Base-by-base conservation (phyloP, 2,329 filamentous ascomycete genomes). In the Sporothrix curviconia region DNA sequence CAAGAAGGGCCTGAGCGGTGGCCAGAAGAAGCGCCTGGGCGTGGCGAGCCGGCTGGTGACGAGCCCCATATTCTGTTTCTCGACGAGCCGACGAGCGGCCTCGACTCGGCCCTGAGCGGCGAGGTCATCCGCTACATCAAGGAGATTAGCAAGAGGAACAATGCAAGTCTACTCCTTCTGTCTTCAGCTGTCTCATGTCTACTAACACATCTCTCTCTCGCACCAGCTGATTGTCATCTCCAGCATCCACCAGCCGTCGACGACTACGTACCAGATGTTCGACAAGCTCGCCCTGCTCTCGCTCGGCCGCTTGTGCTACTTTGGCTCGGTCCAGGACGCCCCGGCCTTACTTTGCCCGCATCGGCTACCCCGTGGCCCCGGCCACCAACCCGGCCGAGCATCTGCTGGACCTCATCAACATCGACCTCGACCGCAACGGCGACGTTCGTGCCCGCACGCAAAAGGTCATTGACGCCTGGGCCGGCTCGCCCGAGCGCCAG, bases 211-310 rank as follows among this genome's bases (percentile, higher is more conserved):
- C n/a, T n/a, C n/a, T n/a, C n/a, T n/a, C n/a, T n/a, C n/a, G n/a
- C 92, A 92, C 14, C 90, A 95, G 68, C 12, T 53, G 32, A 92
- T 92, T 53, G 90, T 96, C 71, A 84, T 96, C n/a, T 96, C 91
- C 75, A 96, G 92, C 0, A 96, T 96, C 60, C 92, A 97, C 70
- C 92, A 97, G 71, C 92, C 92, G n/a, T 95, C 90, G 14, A 91
- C 92, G 34, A 91, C 95, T 80, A 79, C 96, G 55, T 96, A 96
- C 77, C 89, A 96, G 70, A 87, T 90, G 59, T 96, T 94, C 68
- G 89, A 94, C 66, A 82, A 87, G 59, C 80, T 94, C 7, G 78
- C 92, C 32, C 90, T 94, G 75, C 75, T 94, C 15, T 85, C 82
- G 66, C 89, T 89, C 57, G 89, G 89, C 57, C 81, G 78, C 67